These are phyloP conservation scores for Guillardia theta DNA, from an alignment of 78 protist genomes.

Conservation along the genomic window DNA sequence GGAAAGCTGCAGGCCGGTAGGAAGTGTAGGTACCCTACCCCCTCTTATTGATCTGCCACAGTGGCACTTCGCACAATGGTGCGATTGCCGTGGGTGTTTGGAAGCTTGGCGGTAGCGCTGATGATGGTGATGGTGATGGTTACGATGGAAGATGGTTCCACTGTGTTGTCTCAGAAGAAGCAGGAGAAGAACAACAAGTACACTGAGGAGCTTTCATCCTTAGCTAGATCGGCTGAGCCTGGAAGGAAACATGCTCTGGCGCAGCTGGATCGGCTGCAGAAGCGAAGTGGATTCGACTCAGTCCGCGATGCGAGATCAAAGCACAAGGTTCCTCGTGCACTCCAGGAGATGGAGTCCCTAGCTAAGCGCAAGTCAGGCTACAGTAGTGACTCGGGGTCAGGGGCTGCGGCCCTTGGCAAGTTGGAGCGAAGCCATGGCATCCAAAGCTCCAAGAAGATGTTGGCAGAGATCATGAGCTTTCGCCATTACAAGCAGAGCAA, in stretches of 20 bases:
- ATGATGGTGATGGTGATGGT: background rate
- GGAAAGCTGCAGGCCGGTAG: too few species aligned
- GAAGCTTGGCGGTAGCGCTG: too few species aligned
- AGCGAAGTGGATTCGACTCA: too few species aligned
- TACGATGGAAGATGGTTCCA: background rate
- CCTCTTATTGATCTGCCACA: too few species aligned
- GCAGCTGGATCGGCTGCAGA: too few species aligned
- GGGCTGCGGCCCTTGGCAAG: background rate
- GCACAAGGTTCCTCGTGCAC: background rate
- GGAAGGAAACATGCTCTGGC: background rate
- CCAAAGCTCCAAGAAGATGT: background rate
- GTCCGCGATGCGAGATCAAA: too few species aligned
- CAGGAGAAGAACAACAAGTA: background rate
- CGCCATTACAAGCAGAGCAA: background rate
- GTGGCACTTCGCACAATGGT: too few species aligned
- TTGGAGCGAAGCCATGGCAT: background rate
- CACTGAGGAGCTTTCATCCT: background rate
- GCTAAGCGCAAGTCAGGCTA: background rate
- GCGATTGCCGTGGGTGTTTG: too few species aligned
- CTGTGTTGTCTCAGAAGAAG: background rate
- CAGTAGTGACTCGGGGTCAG: background rate
- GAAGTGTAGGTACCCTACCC: too few species aligned
- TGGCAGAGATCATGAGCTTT: constrained; percentile 26
- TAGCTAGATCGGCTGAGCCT: background rate
- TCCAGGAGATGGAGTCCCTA: background rate